Evolutionary conservation across 306 rosid genomes (phyloP).

Genomic region (Amphicarpaea edgeworthii): DNA sequence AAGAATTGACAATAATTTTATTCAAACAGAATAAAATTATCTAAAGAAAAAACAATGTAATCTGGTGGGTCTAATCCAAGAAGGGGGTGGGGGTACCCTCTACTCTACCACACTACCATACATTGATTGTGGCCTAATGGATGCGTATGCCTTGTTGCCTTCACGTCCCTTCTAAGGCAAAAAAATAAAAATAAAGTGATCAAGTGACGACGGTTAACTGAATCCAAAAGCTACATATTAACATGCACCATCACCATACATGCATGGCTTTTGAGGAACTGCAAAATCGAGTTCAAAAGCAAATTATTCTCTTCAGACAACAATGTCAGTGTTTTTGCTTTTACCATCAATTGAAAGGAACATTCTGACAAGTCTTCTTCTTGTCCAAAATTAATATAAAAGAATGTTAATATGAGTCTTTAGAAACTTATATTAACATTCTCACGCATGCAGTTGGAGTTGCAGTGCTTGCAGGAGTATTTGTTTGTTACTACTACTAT

Average conservation of each 20-base stretch:
- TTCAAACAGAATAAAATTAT: too few species aligned
- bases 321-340: conserved; percentile 10
- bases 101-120: conserved; percentile 22
- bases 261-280: conserved; percentile 35
- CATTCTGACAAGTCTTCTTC: neutral
- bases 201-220: neutral
- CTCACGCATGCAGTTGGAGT: too few species aligned
- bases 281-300: neutral
- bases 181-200: too few species aligned
- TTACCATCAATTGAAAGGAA: neutral
- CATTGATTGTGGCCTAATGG: neutral
- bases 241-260: conserved; percentile 42
- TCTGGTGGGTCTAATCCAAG: neutral
- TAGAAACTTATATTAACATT: too few species aligned
- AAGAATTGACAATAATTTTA: too few species aligned
- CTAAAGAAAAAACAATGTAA: neutral
- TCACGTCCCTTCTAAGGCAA: conserved; percentile 48
- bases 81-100: neutral
- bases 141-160: neutral
- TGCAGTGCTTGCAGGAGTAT: too few species aligned
- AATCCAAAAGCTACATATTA: conserved; percentile 32
- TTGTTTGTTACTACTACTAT: too few species aligned
- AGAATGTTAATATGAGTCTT: too few species aligned
- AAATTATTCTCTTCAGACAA: conserved; percentile 33
- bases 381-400: neutral